Percentiles rank a stretch among this genome's conserved stretches.
These are phyloP conservation scores for Voacanga thouarsii DNA, from an alignment of 257 asterid genomes.

Conservation along the genomic window DNA sequence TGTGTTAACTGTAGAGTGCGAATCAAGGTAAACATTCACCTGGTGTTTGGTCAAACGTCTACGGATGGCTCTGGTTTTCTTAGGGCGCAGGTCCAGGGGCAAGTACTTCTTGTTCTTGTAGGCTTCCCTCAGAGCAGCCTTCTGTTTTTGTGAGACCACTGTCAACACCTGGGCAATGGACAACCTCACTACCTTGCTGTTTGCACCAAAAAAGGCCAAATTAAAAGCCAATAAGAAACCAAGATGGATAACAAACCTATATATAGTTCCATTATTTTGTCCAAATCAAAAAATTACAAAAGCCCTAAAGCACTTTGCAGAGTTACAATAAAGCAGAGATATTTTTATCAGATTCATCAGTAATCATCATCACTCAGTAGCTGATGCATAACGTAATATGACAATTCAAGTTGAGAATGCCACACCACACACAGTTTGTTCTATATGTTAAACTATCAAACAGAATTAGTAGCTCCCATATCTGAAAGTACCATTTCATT, in stretches of 20 bases:
- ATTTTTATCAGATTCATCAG: neutral
- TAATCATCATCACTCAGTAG: too few relatives aligned
- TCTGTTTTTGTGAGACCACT: slow-evolving; percentile 34
- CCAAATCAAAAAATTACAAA: neutral
- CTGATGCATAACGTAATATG: neutral
- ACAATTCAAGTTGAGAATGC: neutral
- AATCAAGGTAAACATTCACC: slow-evolving; percentile 11
- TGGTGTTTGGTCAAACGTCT: slow-evolving; percentile 38
- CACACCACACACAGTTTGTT: too few relatives aligned
- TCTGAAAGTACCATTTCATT: too few relatives aligned
- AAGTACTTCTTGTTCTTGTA: slow-evolving; percentile 39
- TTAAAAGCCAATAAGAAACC: too few relatives aligned
- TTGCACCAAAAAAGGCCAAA: neutral
- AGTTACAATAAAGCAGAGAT: neutral
- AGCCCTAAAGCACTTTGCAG: neutral
- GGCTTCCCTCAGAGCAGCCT: slow-evolving; percentile 33
- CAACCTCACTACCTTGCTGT: slow-evolving; percentile 39
- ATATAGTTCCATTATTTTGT: neutral
- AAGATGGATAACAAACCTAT: too few relatives aligned
- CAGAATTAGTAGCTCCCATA: too few relatives aligned
- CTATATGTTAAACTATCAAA: too few relatives aligned
- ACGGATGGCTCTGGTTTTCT: slow-evolving; percentile 40
- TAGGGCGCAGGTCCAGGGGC: slow-evolving; percentile 40
- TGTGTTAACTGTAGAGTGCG: neutral
- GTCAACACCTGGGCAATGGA: slow-evolving; percentile 43